These are phyloP conservation scores for Straminergon stramineum DNA, from an alignment of 225 moss, liverwort and hornwort genomes.

Conservation along the genomic window DNA sequence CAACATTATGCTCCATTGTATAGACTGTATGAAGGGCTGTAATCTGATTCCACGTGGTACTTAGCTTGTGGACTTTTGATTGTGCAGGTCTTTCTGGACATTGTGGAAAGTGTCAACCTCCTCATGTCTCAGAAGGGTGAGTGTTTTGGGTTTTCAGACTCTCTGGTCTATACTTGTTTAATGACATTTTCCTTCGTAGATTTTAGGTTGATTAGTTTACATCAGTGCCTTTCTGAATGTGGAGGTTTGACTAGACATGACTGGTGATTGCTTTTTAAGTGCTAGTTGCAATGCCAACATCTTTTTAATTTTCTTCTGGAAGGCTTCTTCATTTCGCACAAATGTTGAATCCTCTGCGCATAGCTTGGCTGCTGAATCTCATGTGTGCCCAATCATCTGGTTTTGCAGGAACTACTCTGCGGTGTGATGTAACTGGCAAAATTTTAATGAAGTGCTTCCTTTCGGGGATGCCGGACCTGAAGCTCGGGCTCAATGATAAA, in stretches of 20 bases:
- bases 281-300: not conserved
- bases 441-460: constrained; percentile 67
- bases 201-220: not conserved
- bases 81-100: constrained; percentile 61
- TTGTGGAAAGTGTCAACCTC: constrained; percentile 68
- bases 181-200: not conserved
- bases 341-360: not conserved
- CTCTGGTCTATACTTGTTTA: not conserved
- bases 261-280: not conserved
- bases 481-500: constrained; percentile 64
- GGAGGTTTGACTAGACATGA: not conserved
- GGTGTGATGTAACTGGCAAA: constrained; percentile 61
- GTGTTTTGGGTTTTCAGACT: not conserved
- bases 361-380: not conserved
- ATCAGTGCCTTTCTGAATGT: not conserved
- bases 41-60: not conserved
- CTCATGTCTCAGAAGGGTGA: constrained; percentile 69
- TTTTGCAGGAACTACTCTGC: constrained; percentile 40
- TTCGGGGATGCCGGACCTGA: constrained; percentile 64
- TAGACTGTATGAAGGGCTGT: not conserved
- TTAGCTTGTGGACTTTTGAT: not conserved
- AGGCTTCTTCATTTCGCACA: not conserved
- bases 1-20: not conserved
- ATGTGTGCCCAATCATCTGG: not conserved
- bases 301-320: not conserved